Base-by-base conservation (phyloP, 306 rosid genomes). In the Acacia confusa region DNA sequence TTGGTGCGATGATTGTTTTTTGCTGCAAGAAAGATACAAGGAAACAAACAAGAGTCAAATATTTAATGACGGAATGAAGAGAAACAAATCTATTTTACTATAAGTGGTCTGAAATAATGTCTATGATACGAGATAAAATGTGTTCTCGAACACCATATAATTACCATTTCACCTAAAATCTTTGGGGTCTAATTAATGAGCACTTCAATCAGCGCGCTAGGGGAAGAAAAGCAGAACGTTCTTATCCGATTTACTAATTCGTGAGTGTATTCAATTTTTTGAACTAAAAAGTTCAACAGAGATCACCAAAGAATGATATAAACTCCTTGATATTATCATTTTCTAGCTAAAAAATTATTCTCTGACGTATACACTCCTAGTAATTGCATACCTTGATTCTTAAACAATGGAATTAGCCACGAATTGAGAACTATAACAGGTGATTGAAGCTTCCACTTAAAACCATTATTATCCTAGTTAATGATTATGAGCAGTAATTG, bases 1-100 rank as follows among this genome's bases (percentile, higher is more conserved):
- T 92, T 92, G 65, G 99, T 93, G 64, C 78, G 78, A 65, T 57
- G 76, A 83, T 93, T 96, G 88, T 96, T 96, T 87, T 85, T 88
- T 0, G 88, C 99, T 96, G 98, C 83, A 88, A 68, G 19, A 60
- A 32, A 20, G 60, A 61, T n/a, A 34, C n/a, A 38, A 45, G 61
- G 38, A 44, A 47, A 41, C 16, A 58, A 60, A 25, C 55, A 71
- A 55, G 63, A 17, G 28, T 57, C 57, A 66, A 72, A 72, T 67
- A 80, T 61, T 10, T 2, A 22, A 9, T 24, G 7, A 66, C n/a
- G 32, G 2, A 68, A 27, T 11, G 32, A 63, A 32, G 25, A 63
- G 8, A 41, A 79, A 78, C 63, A 77, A 70, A 14, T 52, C 61
- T 17, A 44, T 47, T 77, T 20, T 8, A 20, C 43, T 13, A 63